Base-by-base conservation (phyloP, 225 moss, liverwort and hornwort species). In the Anthoceros angustus region DNA sequence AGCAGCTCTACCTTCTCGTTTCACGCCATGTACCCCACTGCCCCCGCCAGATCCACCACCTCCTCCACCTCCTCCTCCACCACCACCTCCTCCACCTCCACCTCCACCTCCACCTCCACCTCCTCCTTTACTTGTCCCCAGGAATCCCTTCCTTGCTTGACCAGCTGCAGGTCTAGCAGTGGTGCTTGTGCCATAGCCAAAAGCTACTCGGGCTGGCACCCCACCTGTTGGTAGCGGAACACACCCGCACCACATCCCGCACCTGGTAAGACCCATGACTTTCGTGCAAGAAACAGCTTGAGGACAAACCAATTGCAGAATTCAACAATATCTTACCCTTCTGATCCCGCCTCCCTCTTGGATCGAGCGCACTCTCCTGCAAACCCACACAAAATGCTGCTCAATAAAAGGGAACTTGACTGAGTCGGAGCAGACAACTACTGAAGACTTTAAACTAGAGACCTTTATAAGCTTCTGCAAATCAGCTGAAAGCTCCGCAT, bases 171-270 rank as follows among this genome's bases (percentile, higher is more conserved):
- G 64, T 62, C 80, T 66, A 24, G 80, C 74, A 25, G 84, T 79
- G 25, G 82, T 82, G 26, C 81, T 71, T 32, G 85, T 85, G 6
- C 84, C 75, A 25, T 79, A 87, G 40, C 93, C 90, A 46, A 93
- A 93, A 8, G 83, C 86, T 43, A 93, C 90, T 65, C 67, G 73
- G 12, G 84, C 78, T 26, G 82, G 80, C 6, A 72, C 79, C 72
- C 55, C 55, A 55, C 8, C 55, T 55, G 18, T 55, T 55, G 16
- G 23, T 55, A 32, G 32, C 32, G 32, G 32, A 32, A 7, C 55
- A 55, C 18, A 12, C 2, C 18, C 18, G 18, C 23, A 20, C 55
- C 55, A 55, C 55, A 8, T 18, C 18, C 55, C 18, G 7, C 23
- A 55, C 0, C 55, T 15, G 7, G 55, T 55, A 1, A 9, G 55